Evolutionary conservation across 1,284 basidiomycete genomes (phyloP).

Genomic region (Puccinia sorghi): DNA sequence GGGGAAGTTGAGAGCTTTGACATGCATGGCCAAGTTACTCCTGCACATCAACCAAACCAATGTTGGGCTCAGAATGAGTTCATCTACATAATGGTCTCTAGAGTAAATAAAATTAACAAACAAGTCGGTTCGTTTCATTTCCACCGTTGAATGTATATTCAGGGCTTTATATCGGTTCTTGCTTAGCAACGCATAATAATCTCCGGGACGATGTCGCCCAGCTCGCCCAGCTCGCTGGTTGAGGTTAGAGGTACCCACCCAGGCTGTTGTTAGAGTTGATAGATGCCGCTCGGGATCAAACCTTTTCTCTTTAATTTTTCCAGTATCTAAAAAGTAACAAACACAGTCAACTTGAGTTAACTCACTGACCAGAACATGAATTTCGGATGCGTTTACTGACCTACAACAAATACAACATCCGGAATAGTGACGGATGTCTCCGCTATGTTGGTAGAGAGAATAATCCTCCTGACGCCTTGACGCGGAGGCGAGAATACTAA

Average conservation of each 20-base stretch:
- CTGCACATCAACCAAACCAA: constrained; percentile 66
- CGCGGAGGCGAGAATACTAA: constrained; percentile 69
- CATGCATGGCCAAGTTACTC: constrained; percentile 90
- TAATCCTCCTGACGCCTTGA: constrained; percentile 46
- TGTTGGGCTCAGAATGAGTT: not conserved
- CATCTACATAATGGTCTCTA: not conserved
- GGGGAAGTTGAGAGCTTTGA: constrained; percentile 93
- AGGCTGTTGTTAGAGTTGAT: constrained; percentile 80
- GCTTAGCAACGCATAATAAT: constrained; percentile 85
- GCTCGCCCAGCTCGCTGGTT: constrained; percentile 92
- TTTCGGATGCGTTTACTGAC: not conserved
- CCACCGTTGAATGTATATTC: constrained; percentile 82
- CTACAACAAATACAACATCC: constrained; percentile 77
- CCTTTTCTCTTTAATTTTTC: constrained; percentile 85
- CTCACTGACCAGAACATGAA: not conserved
- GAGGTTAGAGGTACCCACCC: constrained; percentile 89
- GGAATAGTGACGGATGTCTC: constrained; percentile 96
- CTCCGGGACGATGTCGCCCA: constrained; percentile 84
- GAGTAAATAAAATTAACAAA: constrained; percentile 7
- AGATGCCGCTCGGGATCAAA: constrained; percentile 88
- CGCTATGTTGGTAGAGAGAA: constrained; percentile 80
- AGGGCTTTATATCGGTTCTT: constrained; percentile 68
- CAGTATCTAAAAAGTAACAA: constrained; percentile 66
- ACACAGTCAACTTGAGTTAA: not conserved
- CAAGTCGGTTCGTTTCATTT: constrained; percentile 75